phyloP scores from a whole-genome alignment of 2,329 filamentous ascomycete genomes.

The Microdochium nivale region DNA sequence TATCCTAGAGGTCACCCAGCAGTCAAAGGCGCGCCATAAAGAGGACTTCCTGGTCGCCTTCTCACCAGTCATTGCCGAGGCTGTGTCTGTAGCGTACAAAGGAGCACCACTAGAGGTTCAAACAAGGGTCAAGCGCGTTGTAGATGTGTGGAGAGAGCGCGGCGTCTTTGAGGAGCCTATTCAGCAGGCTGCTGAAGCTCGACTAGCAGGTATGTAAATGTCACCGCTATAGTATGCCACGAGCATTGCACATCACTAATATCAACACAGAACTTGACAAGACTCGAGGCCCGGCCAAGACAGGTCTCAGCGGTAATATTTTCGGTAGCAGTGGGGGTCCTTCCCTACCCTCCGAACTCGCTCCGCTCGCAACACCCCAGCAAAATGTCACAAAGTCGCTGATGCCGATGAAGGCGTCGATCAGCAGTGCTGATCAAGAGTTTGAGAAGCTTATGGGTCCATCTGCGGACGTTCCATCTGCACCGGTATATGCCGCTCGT shows the following conservation, averaged over 20 bases:
- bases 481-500: constrained; percentile 85
- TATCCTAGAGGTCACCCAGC: constrained; percentile 78
- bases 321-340: constrained; percentile 50
- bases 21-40: constrained; percentile 87
- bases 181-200: constrained; percentile 70
- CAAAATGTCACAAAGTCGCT: constrained; percentile 66
- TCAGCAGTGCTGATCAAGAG: constrained; percentile 68
- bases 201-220: constrained; percentile 59
- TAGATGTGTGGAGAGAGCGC: constrained; percentile 90
- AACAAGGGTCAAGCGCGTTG: constrained; percentile 74
- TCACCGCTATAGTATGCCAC: not conserved
- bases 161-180: constrained; percentile 75
- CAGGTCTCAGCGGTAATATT: constrained; percentile 52
- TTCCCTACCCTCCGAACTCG: constrained; percentile 66
- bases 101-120: constrained; percentile 81
- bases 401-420: constrained; percentile 55
- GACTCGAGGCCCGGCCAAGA: constrained; percentile 41
- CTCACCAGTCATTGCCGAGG: constrained; percentile 84
- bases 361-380: constrained; percentile 65
- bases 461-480: constrained; percentile 58
- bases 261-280: constrained; percentile 50
- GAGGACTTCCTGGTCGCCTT: constrained; percentile 90
- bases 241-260: constrained; percentile 4
- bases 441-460: constrained; percentile 78
- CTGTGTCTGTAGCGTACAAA: constrained; percentile 84